Conservation (phyloP, 2,329 filamentous ascomycete genomes). For the Ilyonectria robusta region DNA sequence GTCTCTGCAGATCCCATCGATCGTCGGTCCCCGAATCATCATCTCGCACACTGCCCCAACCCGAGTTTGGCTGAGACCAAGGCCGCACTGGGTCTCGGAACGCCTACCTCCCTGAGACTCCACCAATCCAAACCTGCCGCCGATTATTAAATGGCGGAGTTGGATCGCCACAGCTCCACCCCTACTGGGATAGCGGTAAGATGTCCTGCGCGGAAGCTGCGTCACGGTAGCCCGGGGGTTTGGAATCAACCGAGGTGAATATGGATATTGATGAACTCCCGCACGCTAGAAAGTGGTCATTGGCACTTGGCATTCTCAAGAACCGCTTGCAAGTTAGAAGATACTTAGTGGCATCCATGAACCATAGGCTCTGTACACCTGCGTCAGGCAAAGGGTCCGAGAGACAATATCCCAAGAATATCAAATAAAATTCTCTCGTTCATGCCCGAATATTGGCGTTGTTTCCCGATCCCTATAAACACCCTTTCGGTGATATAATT, state of each 20-base stretch:
- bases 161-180: conserved; percentile 9
- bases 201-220: conserved; percentile 18
- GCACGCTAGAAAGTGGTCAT: neutral
- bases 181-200: neutral
- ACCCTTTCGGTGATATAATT: neutral
- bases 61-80: conserved; percentile 7
- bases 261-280: neutral
- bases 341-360: neutral
- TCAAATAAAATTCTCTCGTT: neutral
- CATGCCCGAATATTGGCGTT: neutral
- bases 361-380: neutral
- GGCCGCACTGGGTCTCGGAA: conserved; percentile 20
- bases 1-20: conserved; percentile 9
- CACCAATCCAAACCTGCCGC: conserved; percentile 15
- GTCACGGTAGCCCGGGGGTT: conserved; percentile 10
- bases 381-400: neutral
- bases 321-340: neutral
- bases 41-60: conserved; percentile 13
- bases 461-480: neutral
- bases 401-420: neutral
- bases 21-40: conserved; percentile 7
- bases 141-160: neutral
- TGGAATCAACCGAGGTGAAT: neutral
- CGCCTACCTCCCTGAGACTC: neutral
- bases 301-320: neutral